phyloP scores from a whole-genome alignment of 2,329 filamentous ascomycete genomes.

The Ambrosiella xylebori region DNA sequence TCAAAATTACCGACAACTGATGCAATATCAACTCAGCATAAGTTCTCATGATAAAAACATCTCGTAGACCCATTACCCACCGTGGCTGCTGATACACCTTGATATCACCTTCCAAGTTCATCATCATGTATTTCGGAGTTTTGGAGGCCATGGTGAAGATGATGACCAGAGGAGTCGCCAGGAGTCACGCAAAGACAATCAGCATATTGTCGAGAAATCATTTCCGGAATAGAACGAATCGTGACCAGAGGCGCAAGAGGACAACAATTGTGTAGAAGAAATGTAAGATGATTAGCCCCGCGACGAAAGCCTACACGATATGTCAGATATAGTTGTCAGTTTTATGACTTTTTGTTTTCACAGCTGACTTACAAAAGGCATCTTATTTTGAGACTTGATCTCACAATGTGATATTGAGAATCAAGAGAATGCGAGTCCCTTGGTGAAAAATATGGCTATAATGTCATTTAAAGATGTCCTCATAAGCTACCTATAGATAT shows the following conservation, averaged over 20 bases:
- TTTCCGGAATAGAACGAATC: background rate
- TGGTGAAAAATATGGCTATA: no score
- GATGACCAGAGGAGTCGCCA: background rate
- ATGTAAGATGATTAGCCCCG: background rate
- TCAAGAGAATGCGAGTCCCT: no score
- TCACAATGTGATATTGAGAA: no score
- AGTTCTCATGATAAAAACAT: background rate
- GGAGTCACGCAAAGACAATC: background rate
- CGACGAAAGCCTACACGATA: background rate
- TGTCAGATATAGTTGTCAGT: background rate
- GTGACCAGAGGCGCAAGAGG: background rate
- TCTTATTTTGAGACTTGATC: no score
- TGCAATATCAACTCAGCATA: slow-evolving; percentile 12
- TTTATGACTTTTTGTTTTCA: background rate
- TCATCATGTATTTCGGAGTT: background rate
- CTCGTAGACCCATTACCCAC: background rate
- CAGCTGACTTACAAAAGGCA: no score
- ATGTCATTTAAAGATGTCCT: no score
- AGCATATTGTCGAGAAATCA: background rate
- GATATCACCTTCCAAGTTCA: background rate
- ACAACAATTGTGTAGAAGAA: background rate
- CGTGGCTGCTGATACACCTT: background rate
- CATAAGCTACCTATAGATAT: no score
- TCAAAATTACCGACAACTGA: slow-evolving; percentile 23
- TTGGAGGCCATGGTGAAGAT: background rate